phyloP scores from a whole-genome alignment of 2,329 filamentous ascomycete species.

The Metarhizium guizhouense region DNA sequence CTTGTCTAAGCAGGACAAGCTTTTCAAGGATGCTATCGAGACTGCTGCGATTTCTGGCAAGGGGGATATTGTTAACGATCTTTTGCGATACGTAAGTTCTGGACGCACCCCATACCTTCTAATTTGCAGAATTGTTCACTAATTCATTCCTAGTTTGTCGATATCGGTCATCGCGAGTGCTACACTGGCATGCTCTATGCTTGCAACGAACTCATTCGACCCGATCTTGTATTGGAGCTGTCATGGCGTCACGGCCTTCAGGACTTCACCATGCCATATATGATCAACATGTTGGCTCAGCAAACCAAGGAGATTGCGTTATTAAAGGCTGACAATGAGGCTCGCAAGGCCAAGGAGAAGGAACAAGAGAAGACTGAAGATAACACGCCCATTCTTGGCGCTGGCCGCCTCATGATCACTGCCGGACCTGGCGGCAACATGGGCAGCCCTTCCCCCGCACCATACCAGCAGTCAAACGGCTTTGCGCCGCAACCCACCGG shows the following conservation, averaged over 20 bases:
- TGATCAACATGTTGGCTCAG: conserved; percentile 96
- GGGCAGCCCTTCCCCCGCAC: conserved; percentile 49
- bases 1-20: conserved; percentile 96
- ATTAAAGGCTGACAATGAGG: conserved; percentile 93
- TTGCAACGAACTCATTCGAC: conserved; percentile 93
- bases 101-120: not conserved
- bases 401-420: conserved; percentile 87
- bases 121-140: not conserved
- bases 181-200: conserved; percentile 99
- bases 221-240: conserved; percentile 87
- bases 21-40: conserved; percentile 99
- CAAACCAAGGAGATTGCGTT: conserved; percentile 77
- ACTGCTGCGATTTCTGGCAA: conserved; percentile 89
- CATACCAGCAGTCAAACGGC: conserved; percentile 73
- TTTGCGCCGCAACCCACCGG: conserved; percentile 84
- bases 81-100: conserved; percentile 86
- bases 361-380: conserved; percentile 78
- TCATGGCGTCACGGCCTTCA: conserved; percentile 92
- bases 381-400: conserved; percentile 86
- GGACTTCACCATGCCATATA: conserved; percentile 99
- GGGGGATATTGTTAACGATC: conserved; percentile 85
- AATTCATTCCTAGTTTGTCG: conserved; percentile 67
- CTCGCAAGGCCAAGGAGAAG: conserved; percentile 69
- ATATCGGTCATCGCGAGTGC: conserved; percentile 97
- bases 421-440: conserved; percentile 62